phyloP scores from a whole-genome alignment of 176 grass and related monocot species.

The Microstegium vimineum region DNA sequence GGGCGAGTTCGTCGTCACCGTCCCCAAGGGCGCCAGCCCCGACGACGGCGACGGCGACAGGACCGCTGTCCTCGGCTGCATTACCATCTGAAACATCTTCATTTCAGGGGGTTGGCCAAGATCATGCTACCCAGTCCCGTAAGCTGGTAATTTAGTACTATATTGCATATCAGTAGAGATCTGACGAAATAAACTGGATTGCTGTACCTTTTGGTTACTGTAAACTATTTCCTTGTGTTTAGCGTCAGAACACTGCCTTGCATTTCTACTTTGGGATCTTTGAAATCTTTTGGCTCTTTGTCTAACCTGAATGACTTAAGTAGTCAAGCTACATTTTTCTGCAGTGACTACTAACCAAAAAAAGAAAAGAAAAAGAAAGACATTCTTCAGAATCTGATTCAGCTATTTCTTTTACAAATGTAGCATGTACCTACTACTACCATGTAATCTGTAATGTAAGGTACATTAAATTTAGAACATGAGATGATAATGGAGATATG shows the following conservation, averaged over 20 bases:
- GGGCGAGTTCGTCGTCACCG: conserved; percentile 58
- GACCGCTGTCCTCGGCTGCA: neutral
- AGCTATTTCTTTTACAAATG: neutral
- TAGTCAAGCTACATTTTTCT: neutral
- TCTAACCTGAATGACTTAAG: neutral
- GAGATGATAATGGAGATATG: too few species aligned
- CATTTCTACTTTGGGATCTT: conserved; percentile 12
- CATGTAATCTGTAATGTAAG: neutral
- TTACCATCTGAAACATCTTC: neutral
- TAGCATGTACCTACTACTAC: neutral
- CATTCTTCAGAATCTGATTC: neutral
- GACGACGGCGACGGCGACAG: conserved; percentile 1
- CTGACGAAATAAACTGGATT: conserved; percentile 4
- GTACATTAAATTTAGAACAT: too few species aligned
- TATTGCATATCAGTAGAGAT: conserved; percentile 1
- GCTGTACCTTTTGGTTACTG: conserved; percentile 1
- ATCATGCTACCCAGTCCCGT: conserved; percentile 50
- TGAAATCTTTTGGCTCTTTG: conserved; percentile 1
- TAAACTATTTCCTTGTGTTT: conserved; percentile 9
- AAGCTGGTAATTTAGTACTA: conserved; percentile 54
- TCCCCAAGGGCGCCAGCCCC: conserved; percentile 56
- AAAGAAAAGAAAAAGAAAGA: neutral
- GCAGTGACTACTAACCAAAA: conserved; percentile 37
- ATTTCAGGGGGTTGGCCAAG: conserved; percentile 60
- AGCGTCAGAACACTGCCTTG: neutral